Conservation (phyloP, 2,329 filamentous ascomycete species). For the Fusarium austroafricanum region DNA sequence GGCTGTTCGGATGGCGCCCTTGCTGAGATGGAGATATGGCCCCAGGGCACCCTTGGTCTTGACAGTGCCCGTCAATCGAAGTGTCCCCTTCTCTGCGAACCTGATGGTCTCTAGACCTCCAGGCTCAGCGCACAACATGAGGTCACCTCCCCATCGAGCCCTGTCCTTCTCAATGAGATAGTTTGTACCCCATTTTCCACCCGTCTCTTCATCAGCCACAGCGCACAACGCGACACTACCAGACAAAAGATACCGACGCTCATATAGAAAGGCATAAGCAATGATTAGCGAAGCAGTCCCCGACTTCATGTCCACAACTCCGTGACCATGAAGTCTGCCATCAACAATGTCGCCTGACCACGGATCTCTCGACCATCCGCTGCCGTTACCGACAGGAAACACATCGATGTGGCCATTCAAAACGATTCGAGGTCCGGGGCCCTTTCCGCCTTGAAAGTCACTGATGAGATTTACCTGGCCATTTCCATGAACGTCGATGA, state of each 20-base stretch:
- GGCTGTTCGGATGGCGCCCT: conserved; percentile 1
- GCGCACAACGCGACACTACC: conserved; percentile 2
- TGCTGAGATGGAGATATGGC: background rate
- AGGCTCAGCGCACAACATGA: conserved; percentile 7
- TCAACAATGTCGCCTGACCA: background rate
- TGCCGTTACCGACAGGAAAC: background rate
- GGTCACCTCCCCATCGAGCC: background rate
- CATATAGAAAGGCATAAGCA: background rate
- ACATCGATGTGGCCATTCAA: conserved; percentile 9
- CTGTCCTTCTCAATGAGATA: conserved; percentile 1
- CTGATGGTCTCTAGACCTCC: conserved; percentile 1
- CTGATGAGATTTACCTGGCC: background rate
- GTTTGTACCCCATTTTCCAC: conserved; percentile 1
- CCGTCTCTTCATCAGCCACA: background rate
- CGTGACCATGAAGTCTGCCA: conserved; percentile 1
- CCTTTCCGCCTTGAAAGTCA: background rate
- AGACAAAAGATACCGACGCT: background rate
- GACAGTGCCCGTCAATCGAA: background rate
- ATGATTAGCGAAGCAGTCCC: conserved; percentile 2
- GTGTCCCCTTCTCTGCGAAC: background rate
- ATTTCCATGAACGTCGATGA: background rate
- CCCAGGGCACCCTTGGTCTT: background rate
- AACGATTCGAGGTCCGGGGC: background rate
- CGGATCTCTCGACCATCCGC: background rate
- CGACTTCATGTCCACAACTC: conserved; percentile 7